Conservation (phyloP, 2,329 filamentous ascomycete species). For the Penicillium janthinellum region DNA sequence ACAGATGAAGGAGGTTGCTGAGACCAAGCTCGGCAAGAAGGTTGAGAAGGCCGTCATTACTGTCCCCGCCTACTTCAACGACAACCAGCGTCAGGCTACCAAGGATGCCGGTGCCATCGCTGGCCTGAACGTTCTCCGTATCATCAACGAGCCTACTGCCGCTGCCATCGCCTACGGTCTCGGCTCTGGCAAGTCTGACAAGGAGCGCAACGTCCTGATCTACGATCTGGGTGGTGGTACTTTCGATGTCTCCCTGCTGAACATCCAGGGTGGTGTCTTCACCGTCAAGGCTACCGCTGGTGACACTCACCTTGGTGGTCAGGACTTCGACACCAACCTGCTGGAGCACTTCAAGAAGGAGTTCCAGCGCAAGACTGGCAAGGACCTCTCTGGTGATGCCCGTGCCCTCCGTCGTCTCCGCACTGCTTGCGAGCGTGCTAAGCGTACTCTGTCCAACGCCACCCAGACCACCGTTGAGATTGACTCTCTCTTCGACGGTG, state of each 20-base stretch:
- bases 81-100: slow-evolving; percentile 99
- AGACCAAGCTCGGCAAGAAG: slow-evolving; percentile 97
- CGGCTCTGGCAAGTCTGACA: slow-evolving; percentile 88
- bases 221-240: slow-evolving; percentile 99
- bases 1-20: slow-evolving; percentile 98
- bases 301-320: slow-evolving; percentile 94
- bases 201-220: slow-evolving; percentile 98
- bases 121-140: slow-evolving; percentile 97
- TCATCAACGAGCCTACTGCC: slow-evolving; percentile 99
- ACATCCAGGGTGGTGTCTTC: slow-evolving; percentile 99
- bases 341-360: slow-evolving; percentile 97
- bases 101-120: slow-evolving; percentile 98
- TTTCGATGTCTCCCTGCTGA: slow-evolving; percentile 98
- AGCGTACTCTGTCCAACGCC: slow-evolving; percentile 96
- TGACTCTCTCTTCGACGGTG: slow-evolving; percentile 95
- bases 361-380: slow-evolving; percentile 79
- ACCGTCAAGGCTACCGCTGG: slow-evolving; percentile 97
- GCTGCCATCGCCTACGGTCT: slow-evolving; percentile 98
- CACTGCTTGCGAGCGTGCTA: slow-evolving; percentile 98
- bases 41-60: slow-evolving; percentile 99
- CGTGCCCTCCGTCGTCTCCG: slow-evolving; percentile 94
- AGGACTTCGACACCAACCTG: slow-evolving; percentile 95
- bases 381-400: slow-evolving; percentile 77
- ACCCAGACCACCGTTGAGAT: slow-evolving; percentile 98
- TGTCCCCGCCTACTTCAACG: slow-evolving; percentile 99